A percentile compares a stretch with the other conserved stretches of the same genome.
Conservation (phyloP, 2,329 filamentous ascomycete species). For the Talaromyces sp. region DNA sequence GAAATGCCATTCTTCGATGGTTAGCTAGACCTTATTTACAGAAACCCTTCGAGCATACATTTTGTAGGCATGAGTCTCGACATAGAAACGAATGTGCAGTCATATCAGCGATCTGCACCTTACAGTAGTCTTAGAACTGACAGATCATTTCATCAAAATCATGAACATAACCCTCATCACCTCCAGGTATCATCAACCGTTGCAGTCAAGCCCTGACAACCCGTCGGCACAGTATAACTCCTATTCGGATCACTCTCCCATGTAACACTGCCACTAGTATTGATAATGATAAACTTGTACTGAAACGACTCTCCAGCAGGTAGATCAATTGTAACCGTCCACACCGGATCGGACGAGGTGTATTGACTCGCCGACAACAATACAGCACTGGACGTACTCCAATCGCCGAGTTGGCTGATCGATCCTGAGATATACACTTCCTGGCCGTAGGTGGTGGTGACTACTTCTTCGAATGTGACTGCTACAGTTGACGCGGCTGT, state of each 20-base stretch:
- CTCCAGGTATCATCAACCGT: constrained; percentile 41
- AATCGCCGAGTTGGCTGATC: constrained; percentile 58
- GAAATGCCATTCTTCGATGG: too few relatives aligned
- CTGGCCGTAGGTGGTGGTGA: constrained; percentile 59
- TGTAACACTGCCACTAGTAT: constrained; percentile 53
- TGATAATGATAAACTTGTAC: constrained; percentile 65
- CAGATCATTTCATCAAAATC: not conserved
- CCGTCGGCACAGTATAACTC: constrained; percentile 39
- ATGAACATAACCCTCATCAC: constrained; percentile 18
- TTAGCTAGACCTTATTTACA: too few relatives aligned
- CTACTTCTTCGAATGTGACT: constrained; percentile 61
- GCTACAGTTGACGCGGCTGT: constrained; percentile 45
- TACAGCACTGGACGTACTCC: constrained; percentile 56
- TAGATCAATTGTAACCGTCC: constrained; percentile 57
- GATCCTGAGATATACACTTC: constrained; percentile 65
- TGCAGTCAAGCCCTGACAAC: constrained; percentile 31
- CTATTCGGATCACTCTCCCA: constrained; percentile 63
- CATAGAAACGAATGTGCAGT: too few relatives aligned
- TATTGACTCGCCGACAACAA: constrained; percentile 60
- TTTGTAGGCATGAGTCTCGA: too few relatives aligned
- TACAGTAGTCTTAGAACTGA: not conserved
- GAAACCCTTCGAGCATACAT: too few relatives aligned
- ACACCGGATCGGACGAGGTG: constrained; percentile 58
- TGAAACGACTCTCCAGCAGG: constrained; percentile 55
- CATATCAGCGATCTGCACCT: too few relatives aligned